Conservation (phyloP, 73 alveolate species). For the Paramecium sexaurelia region DNA sequence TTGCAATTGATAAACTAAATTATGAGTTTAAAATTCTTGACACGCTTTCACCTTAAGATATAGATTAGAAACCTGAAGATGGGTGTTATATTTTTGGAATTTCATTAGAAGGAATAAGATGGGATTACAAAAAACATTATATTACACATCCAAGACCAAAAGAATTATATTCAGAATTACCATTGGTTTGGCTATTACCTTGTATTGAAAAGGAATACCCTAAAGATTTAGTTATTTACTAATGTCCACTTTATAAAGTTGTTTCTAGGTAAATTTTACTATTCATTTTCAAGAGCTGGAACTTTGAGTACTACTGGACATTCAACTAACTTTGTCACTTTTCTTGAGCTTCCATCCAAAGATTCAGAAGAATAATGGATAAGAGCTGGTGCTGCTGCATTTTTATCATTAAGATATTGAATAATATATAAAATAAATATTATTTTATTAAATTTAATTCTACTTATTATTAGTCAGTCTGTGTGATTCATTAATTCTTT, state of each 20-base stretch:
- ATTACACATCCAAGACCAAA: constrained; percentile 78
- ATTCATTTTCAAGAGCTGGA: background rate
- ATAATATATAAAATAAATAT: too few species aligned
- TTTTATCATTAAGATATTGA: constrained; percentile 79
- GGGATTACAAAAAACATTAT: constrained; percentile 85
- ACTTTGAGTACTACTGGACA: constrained; percentile 98
- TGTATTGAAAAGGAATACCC: constrained; percentile 19
- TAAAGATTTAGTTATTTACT: constrained; percentile 12
- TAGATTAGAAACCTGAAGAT: constrained; percentile 94
- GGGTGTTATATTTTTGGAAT: constrained; percentile 88
- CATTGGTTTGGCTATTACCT: constrained; percentile 69
- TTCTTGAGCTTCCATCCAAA: constrained; percentile 93
- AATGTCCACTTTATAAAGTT: constrained; percentile 37
- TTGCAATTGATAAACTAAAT: constrained; percentile 90
- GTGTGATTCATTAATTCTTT: too few species aligned
- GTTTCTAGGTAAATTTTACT: background rate
- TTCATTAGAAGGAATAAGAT: constrained; percentile 85
- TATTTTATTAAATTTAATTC: too few species aligned
- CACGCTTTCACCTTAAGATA: constrained; percentile 81
- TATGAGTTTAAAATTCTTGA: constrained; percentile 87
- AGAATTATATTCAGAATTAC: constrained; percentile 84
- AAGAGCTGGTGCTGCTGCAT: constrained; percentile 99
- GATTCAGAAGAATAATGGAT: constrained; percentile 97
- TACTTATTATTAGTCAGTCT: too few species aligned
- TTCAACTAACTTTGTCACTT: constrained; percentile 94